Percentiles rank a stretch among this genome's conserved stretches.
Evolutionary conservation across 2,329 filamentous ascomycete genomes (phyloP).

Genomic region (Periconia sp.): DNA sequence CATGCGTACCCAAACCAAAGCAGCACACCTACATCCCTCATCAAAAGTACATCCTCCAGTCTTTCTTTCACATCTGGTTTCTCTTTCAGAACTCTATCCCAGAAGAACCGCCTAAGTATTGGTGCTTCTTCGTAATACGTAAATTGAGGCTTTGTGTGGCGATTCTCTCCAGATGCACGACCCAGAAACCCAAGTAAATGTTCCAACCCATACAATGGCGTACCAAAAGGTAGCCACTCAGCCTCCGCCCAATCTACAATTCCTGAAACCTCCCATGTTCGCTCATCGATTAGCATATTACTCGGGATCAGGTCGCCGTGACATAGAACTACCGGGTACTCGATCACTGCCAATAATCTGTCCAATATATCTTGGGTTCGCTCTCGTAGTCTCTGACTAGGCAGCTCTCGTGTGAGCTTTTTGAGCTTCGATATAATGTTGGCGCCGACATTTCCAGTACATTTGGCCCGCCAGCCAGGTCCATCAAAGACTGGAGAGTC

Average conservation of each 20-base stretch:
- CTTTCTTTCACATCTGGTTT: slow-evolving; percentile 45
- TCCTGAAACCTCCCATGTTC: slow-evolving; percentile 56
- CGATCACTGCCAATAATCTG: slow-evolving; percentile 52
- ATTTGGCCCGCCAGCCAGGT: slow-evolving; percentile 18
- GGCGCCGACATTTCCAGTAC: slow-evolving; percentile 37
- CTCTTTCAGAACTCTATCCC: slow-evolving; percentile 48
- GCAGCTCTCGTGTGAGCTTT: slow-evolving; percentile 30
- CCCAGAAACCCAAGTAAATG: slow-evolving; percentile 61
- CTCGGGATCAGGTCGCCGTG: slow-evolving; percentile 66
- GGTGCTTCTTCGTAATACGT: slow-evolving; percentile 54
- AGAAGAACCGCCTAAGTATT: slow-evolving; percentile 58
- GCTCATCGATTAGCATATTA: slow-evolving; percentile 61
- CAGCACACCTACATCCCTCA: slow-evolving; percentile 62
- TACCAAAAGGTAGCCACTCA: slow-evolving; percentile 65
- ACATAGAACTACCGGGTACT: slow-evolving; percentile 62
- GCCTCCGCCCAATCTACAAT: slow-evolving; percentile 71
- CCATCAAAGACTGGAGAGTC: slow-evolving; percentile 25
- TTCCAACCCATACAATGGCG: slow-evolving; percentile 66
- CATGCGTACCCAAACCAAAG: slow-evolving; percentile 70
- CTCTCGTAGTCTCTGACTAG: slow-evolving; percentile 22
- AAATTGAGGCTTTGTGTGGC: slow-evolving; percentile 13
- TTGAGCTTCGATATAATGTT: slow-evolving; percentile 31
- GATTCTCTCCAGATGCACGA: slow-evolving; percentile 17
- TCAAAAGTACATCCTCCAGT: slow-evolving; percentile 47
- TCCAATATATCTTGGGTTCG: slow-evolving; percentile 21